Base-by-base conservation (phyloP, 2,329 filamentous ascomycete genomes). In the Fusarium bulbicola region DNA sequence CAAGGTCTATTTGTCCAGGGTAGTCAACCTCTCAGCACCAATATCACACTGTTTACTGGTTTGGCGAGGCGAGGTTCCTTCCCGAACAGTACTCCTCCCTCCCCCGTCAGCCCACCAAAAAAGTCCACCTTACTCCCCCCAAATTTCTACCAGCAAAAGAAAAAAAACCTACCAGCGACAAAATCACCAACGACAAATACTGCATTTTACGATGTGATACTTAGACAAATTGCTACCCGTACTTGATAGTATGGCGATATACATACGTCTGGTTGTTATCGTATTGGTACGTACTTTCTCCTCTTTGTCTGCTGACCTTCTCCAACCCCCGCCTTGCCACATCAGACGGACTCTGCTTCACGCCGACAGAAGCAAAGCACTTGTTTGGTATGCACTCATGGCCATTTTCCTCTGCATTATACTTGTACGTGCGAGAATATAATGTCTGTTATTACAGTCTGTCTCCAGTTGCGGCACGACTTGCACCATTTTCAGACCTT, bases 41-140 rank as follows among this genome's bases (percentile, higher is more conserved):
- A 21, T 28, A 49, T 26, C 36, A 63, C 37, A 36, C n/a, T 37
- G 45, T 30, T 45, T 49, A 28, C 50, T 40, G 14, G 30, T 57
- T 59, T 56, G 49, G 61, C 42, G 50, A 72, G 68, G 68, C 59
- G 63, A 72, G 49, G 69, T 60, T 63, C 63, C 63, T 72, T 71
- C 68, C 63, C 62, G 16, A 70, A 60, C 24, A 43, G 56, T 40
- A 52, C 36, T 30, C n/a, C 20, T 37, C 53, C 36, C 46, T 64
- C 62, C 59, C 47, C 63, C 49, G 36, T 72, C 63, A 68, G 63
- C 67, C 67, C 68, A 71, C 68, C 68, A 59, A 71, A 71, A 71
- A 66, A 54, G 57, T 47, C 67, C 52, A 46, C 62, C 34, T 43
- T n/a, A 28, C 42, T 53, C 62, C 68, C 68, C 64, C 69, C 68